These are phyloP conservation scores for Tinospora cordifolia DNA, from an alignment of 164 flowering plant genomes.

Conservation along the genomic window DNA sequence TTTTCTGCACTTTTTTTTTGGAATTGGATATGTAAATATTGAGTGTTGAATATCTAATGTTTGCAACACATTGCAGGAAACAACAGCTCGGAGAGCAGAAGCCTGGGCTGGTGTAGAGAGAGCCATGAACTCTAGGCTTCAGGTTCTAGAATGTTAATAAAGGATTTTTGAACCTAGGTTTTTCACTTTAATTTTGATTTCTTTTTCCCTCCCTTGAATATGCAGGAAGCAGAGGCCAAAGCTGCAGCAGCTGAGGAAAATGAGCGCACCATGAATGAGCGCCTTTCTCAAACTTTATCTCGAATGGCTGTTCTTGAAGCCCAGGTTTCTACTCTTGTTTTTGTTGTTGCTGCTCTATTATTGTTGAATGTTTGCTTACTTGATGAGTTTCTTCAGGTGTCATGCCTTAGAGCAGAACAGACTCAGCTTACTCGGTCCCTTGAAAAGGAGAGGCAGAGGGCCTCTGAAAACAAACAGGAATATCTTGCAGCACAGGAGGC, in stretches of 20 bases:
- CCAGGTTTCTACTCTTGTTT: slow-evolving; percentile 43
- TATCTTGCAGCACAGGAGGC: slow-evolving; percentile 89
- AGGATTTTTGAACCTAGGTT: slow-evolving; percentile 8
- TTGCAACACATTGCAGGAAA: slow-evolving; percentile 51
- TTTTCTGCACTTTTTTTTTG: neutral
- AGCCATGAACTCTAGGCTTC: slow-evolving; percentile 77
- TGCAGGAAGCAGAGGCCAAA: slow-evolving; percentile 94
- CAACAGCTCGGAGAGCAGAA: slow-evolving; percentile 75
- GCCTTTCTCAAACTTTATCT: slow-evolving; percentile 90
- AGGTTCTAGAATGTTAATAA: slow-evolving; percentile 41
- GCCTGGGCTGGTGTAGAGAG: slow-evolving; percentile 99
- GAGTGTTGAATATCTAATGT: neutral
- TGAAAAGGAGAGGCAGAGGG: slow-evolving; percentile 96
- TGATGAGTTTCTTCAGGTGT: slow-evolving; percentile 47
- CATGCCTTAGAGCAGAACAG: slow-evolving; percentile 96
- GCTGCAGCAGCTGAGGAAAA: slow-evolving; percentile 91
- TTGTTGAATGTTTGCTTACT: slow-evolving; percentile 22
- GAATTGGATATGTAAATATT: neutral
- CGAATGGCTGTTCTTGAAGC: slow-evolving; percentile 97
- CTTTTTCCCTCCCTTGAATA: slow-evolving; percentile 6
- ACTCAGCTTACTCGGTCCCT: slow-evolving; percentile 77
- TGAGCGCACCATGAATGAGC: slow-evolving; percentile 86
- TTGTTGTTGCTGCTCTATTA: neutral
- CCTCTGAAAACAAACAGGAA: slow-evolving; percentile 94
- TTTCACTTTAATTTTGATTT: neutral